Evolutionary conservation across 108 stramenopile genomes (phyloP).

Genomic region (Parietichytrium sp.): DNA sequence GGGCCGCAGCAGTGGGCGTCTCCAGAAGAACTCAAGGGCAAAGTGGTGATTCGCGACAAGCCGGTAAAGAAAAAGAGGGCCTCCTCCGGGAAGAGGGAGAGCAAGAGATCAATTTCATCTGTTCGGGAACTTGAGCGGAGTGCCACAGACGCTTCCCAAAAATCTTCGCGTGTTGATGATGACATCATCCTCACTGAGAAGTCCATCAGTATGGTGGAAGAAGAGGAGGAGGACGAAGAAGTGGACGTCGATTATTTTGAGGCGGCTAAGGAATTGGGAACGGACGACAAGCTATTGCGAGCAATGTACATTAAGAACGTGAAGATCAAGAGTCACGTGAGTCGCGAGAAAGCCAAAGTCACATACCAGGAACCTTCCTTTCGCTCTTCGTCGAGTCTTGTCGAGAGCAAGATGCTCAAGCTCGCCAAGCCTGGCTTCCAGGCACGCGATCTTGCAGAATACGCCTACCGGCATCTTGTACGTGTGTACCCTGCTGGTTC

Average conservation of each 20-base stretch:
- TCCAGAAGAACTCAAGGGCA: conserved; percentile 70
- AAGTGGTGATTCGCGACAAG: conserved; percentile 40
- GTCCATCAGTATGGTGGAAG: too few relatives aligned
- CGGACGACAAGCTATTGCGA: conserved; percentile 51
- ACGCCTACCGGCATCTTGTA: conserved; percentile 30
- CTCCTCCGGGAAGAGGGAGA: too few relatives aligned
- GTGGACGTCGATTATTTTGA: conserved; percentile 45
- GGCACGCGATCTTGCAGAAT: not conserved
- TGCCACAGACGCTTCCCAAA: too few relatives aligned
- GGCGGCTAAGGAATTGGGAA: conserved; percentile 50
- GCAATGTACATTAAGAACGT: conserved; percentile 57
- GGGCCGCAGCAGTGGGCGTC: conserved; percentile 60
- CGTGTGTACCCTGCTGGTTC: conserved; percentile 24
- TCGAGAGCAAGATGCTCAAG: not conserved
- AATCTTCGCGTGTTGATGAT: too few relatives aligned
- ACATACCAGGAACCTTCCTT: not conserved
- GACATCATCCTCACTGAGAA: too few relatives aligned
- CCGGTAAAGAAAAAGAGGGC: not conserved
- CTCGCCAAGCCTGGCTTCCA: not conserved
- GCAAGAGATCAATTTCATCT: too few relatives aligned
- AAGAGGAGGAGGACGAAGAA: conserved; percentile 38
- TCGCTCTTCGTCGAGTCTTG: not conserved
- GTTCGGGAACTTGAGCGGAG: too few relatives aligned
- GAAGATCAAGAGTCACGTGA: conserved; percentile 54
- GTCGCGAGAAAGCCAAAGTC: not conserved